Conservation (phyloP, 2,329 filamentous ascomycete genomes). For the Diaporthe ampelina region DNA sequence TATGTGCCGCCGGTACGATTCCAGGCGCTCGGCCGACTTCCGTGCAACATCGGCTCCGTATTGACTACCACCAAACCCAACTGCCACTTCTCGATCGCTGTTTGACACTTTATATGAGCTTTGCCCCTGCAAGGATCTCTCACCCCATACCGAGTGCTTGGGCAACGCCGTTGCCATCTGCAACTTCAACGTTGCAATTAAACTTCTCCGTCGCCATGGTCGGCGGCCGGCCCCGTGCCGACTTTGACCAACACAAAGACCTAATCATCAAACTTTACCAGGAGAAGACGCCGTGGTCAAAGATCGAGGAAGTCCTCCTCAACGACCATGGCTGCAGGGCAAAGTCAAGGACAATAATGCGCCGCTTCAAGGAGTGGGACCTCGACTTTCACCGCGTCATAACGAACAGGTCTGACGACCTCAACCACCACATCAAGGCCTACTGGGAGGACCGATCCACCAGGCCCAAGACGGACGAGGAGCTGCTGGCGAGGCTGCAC, state of each 20-base stretch:
- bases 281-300: conserved; percentile 26
- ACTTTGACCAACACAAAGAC: conserved; percentile 33
- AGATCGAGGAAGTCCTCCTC: conserved; percentile 16
- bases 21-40: conserved; percentile 32
- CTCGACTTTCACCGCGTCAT: conserved; percentile 51
- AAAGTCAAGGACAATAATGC: background rate
- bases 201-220: background rate
- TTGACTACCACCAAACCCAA: background rate
- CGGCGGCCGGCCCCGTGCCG: conserved; percentile 6
- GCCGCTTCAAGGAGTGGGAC: conserved; percentile 37
- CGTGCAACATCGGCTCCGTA: conserved; percentile 33
- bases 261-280: conserved; percentile 25
- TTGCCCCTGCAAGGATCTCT: background rate
- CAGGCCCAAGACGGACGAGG: conserved; percentile 32
- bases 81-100: background rate
- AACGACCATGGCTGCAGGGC: conserved; percentile 17
- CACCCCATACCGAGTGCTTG: background rate
- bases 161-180: background rate
- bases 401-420: conserved; percentile 45
- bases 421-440: conserved; percentile 49
- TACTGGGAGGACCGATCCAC: conserved; percentile 43
- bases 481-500: conserved; percentile 23
- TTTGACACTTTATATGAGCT: background rate
- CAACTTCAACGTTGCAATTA: background rate
- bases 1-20: background rate